Evolutionary conservation across 352 stramenopile species (phyloP).

Genomic region (Globisporangium camurandrum): DNA sequence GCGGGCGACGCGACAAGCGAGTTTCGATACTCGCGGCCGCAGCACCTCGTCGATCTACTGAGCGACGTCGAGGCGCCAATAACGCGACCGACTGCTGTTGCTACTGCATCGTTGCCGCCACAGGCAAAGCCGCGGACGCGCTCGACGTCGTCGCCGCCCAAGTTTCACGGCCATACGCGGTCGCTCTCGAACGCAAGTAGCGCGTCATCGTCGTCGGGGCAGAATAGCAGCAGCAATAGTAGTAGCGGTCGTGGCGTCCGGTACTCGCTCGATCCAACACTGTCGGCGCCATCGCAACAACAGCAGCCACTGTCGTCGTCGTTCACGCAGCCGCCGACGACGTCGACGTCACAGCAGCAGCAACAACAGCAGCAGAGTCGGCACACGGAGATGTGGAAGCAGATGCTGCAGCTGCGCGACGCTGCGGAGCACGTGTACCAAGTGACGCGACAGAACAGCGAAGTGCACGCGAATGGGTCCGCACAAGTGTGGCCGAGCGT

Average conservation of each 20-base stretch:
- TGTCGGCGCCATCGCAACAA: not conserved
- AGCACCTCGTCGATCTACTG: conserved; percentile 2
- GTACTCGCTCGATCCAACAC: not conserved
- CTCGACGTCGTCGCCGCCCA: conserved; percentile 1
- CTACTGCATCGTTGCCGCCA: no score
- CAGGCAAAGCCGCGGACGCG: not conserved
- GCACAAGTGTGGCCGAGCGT: conserved; percentile 10
- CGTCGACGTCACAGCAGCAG: not conserved
- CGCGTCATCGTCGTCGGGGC: no score
- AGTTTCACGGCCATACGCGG: not conserved
- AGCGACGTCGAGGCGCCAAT: not conserved
- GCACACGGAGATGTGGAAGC: conserved; percentile 12
- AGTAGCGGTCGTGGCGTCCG: no score
- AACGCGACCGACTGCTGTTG: not conserved
- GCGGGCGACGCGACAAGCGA: not conserved
- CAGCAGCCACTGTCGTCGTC: not conserved
- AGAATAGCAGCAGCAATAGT: not conserved
- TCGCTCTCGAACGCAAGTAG: conserved; percentile 1
- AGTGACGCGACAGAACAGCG: not conserved
- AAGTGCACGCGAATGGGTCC: not conserved
- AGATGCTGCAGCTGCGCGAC: conserved; percentile 36
- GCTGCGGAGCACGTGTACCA: conserved; percentile 37
- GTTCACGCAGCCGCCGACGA: not conserved
- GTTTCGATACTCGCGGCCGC: not conserved
- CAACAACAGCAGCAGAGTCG: conserved; percentile 1